Base-by-base conservation (phyloP, 345 rosid genomes). In the Mangifera indica region DNA sequence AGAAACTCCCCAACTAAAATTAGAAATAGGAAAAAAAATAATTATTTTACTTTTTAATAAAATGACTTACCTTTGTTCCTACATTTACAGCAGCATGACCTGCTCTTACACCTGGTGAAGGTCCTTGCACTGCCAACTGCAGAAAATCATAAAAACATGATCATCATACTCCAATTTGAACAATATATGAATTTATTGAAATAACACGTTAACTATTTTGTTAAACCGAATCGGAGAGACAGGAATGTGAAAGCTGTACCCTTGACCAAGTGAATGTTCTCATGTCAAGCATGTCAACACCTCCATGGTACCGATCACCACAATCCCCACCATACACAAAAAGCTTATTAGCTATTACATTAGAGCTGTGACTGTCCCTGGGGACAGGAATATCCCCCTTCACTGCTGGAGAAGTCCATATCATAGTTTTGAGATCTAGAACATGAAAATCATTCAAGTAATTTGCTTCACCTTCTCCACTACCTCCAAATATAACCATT, bases 381-480 rank as follows among this genome's bases (percentile, higher is more conserved):
- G 91, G 87, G 67, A 83, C 93, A 42, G 93, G 96, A 71, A 81
- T 63, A 58, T 77, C 83, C n/a, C 93, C 93, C 69, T 79, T 81
- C 40, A 73, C 81, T 44, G 68, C 82, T 3, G 88, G 91, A 25
- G 88, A 85, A 42, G 71, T 82, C 96, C 96, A 90, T 53, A 60
- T 75, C 96, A 90, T 88, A 9, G 80, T 76, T 71, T 78, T 81
- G 37, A 90, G 87, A 72, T 88, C 87, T 72, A 90, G 72, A 78
- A 88, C 68, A 57, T 87, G 87, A 80, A 88, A 74, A 79, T 90
- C 96, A 60, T 85, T 90, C 76, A 90, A 77, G 79, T 88, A 90
- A 76, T 88, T 88, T n/a, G 83, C 89, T 69, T 84, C 87, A 1
- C 96, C 91, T 81, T 90, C 91, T 48, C 96, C 96, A 32, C 93